A percentile compares a stretch with the other conserved stretches of the same genome.
Evolutionary conservation across 2,329 filamentous ascomycete species (phyloP).

Genomic region (Epicoccum sorghinum): DNA sequence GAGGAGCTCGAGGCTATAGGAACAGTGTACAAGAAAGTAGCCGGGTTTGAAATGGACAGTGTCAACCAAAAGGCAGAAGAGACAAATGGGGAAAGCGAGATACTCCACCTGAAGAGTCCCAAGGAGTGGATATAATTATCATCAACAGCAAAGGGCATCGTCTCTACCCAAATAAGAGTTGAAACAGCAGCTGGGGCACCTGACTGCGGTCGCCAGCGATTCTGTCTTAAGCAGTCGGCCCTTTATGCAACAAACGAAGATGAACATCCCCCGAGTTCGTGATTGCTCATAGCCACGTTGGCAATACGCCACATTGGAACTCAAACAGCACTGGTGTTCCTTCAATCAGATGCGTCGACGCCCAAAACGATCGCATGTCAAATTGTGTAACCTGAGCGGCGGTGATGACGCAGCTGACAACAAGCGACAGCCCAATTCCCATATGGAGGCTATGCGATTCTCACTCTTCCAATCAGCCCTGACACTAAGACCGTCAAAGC

Average conservation of each 20-base stretch:
- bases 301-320: neutral
- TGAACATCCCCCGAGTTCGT: neutral
- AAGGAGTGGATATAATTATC: conserved; percentile 24
- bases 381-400: conserved; percentile 8
- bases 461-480: neutral
- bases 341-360: conserved; percentile 1
- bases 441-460: conserved; percentile 4
- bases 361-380: conserved; percentile 16
- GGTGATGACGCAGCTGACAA: conserved; percentile 13
- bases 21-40: conserved; percentile 47
- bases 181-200: neutral
- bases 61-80: conserved; percentile 51
- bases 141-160: too few species aligned
- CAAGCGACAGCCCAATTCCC: conserved; percentile 1
- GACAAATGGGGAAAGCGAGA: conserved; percentile 37
- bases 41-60: conserved; percentile 54
- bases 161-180: neutral
- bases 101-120: conserved; percentile 25
- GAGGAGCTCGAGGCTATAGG: conserved; percentile 51
- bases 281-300: conserved; percentile 10
- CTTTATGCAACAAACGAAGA: neutral
- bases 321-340: conserved; percentile 6
- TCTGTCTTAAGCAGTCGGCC: neutral
- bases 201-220: neutral
- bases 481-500: conserved; percentile 5